Evolutionary conservation across 768 basidiomycete species (phyloP), one percentile per base, ranked within the genome.

Genomic region (Leccinum variicolor): DNA sequence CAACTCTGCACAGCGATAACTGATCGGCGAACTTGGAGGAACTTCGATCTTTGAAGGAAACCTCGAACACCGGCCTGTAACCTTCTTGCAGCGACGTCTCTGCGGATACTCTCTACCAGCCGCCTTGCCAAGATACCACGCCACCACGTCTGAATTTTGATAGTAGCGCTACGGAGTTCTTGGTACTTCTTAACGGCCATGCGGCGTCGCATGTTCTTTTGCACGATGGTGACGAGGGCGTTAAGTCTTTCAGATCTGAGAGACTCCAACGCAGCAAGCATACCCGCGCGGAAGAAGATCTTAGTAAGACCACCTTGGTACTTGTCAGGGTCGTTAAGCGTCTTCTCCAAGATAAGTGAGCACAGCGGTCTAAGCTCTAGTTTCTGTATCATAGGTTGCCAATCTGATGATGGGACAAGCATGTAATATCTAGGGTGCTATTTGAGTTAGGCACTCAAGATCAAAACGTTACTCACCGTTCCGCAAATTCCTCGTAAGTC

Each of bases 241-340:
- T 96, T 95, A 53, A 98, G 82, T 58, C 91, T 81, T 59, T 90
- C 86, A 7, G 94, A 87, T 41, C 97, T 90, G 55, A 95, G 80
- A 15, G 92, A 85, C 75, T 99, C 97, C 47, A 99, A 81, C 6
- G 90, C 90, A 26, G 97, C 96, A 55, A 99, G 87, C 94, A 98
- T 98, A 62, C 97, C 97, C 13, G 97, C 95, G 59, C 97, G 86
- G 83, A 99, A 98, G 78, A 99, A 99, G 64, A 99, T 98, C 76
- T 99, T 99, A 26, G 92, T 98, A 28, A 94, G 81, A 64, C 97
- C 97, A 67, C 87, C 87, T 75, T 99, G 97, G 74, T 94, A 97
- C 79, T 96, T 98, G 79, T 98, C 95, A 7, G 87, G 82, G 62
- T 98, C 97, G 36, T 88, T 87, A 69, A 98, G 91, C 0, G 93